Evolutionary conservation across 2,329 filamentous ascomycete genomes (phyloP), one percentile per base, ranked within the genome.

Genomic region (Cadophora sp.): DNA sequence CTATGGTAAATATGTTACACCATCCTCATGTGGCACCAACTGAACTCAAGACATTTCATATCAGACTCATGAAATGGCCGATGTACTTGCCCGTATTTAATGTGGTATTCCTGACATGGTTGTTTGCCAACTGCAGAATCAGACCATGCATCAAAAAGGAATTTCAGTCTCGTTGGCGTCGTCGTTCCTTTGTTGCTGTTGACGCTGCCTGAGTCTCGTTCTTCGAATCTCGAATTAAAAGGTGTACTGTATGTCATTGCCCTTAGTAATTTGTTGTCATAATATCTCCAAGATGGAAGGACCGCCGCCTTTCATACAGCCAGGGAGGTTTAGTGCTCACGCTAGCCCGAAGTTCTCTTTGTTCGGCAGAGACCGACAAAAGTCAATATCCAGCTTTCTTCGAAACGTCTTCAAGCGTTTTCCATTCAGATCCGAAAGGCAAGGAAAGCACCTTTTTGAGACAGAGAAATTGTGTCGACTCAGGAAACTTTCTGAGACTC

Each of bases 201-300:
- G 34, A 11, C 34, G 4, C 31, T 37, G 2, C 34, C 7, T 37
- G 1, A 9, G 34, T 12, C 34, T 37, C 34, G 2, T 37, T 9
- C 34, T 59, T 40, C 55, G 19, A 29, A 7, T 31, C 14, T 40
- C 26, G 24, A 5, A 26, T 60, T 19, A 14, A 22, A 37, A 12
- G 3, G 2, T 12, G 19, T 37, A 29, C 9, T 60, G 19, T 12
- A 60, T 29, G 22, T 60, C 56, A 60, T 60, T 26, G 22, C 5
- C 56, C 43, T n/a, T n/a, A n/a, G n/a, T n/a, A 27, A 26, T 26
- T 60, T n/a, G 24, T 5, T 60, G 37, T 60, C 56, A 60, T 26
- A 43, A n/a, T 7, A 43, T 27, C 4, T 46, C n/a, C 22, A 34
- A 29, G 19, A 43, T 63, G 48, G n/a, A 40, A 37, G 61, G 31